Conservation (phyloP, 2,329 filamentous ascomycete genomes). For the Cladosporium sphaerospermum region DNA sequence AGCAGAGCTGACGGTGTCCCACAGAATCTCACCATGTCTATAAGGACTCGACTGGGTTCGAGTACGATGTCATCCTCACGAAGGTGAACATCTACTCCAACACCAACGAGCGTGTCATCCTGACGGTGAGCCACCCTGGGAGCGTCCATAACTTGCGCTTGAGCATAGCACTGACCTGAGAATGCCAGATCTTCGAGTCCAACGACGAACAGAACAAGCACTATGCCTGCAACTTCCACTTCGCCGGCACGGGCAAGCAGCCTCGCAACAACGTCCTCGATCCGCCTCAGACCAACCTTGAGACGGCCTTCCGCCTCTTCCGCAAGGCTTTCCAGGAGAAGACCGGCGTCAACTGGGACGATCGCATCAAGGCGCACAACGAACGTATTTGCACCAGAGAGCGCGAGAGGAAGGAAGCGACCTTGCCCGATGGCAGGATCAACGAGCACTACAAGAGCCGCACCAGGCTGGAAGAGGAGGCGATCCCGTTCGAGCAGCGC, state of each 20-base stretch:
- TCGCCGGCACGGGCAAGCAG: constrained; percentile 16
- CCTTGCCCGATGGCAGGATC: not conserved
- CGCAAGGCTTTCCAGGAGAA: constrained; percentile 35
- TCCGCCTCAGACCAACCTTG: constrained; percentile 28
- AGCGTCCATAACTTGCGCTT: too few species aligned
- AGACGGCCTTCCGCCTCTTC: constrained; percentile 32
- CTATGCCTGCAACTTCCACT: constrained; percentile 52
- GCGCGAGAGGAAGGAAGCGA: not conserved
- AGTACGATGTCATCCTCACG: constrained; percentile 57
- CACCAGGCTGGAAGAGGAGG: constrained; percentile 16
- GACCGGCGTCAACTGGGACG: constrained; percentile 37
- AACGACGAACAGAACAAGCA: constrained; percentile 47
- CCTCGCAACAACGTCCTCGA: constrained; percentile 25
- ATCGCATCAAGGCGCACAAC: constrained; percentile 28
- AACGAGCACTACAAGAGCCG: constrained; percentile 6
- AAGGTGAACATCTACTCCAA: constrained; percentile 46
- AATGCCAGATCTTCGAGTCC: constrained; percentile 60
- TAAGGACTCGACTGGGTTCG: constrained; percentile 55
- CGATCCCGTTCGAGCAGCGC: constrained; percentile 2
- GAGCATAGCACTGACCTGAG: too few species aligned
- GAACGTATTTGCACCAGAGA: constrained; percentile 10
- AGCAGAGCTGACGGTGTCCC: constrained; percentile 1
- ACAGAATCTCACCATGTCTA: constrained; percentile 60
- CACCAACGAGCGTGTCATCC: constrained; percentile 51
- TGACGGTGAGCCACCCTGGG: constrained; percentile 47